Evolutionary conservation across 1,284 basidiomycete genomes (phyloP).

Genomic region (Marasmius tenuissimus): DNA sequence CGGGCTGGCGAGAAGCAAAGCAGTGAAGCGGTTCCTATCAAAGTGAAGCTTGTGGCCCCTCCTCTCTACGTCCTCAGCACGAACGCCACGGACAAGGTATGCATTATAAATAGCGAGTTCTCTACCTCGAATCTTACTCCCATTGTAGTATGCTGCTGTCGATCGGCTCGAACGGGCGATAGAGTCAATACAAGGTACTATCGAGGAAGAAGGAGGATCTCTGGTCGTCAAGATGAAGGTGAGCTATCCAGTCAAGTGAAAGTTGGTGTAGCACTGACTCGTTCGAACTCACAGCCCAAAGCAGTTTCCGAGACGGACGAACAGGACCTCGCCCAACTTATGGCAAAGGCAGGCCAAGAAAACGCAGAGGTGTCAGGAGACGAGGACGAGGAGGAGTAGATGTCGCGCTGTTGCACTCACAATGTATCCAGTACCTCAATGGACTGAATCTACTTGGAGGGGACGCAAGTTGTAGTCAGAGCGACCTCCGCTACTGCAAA

Average conservation of each 20-base stretch:
- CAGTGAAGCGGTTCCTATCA: slow-evolving; percentile 92
- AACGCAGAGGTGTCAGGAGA: slow-evolving; percentile 95
- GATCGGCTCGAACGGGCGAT: slow-evolving; percentile 93
- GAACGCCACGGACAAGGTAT: slow-evolving; percentile 94
- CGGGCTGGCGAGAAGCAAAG: slow-evolving; percentile 86
- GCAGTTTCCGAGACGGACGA: slow-evolving; percentile 97
- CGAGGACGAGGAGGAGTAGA: slow-evolving; percentile 76
- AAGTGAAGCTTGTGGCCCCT: slow-evolving; percentile 95
- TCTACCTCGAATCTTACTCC: slow-evolving; percentile 1
- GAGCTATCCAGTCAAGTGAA: slow-evolving; percentile 17
- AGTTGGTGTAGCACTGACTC: not conserved
- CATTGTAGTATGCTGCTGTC: slow-evolving; percentile 76
- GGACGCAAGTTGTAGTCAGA: too few relatives aligned
- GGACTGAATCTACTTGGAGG: too few relatives aligned
- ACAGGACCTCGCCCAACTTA: slow-evolving; percentile 90
- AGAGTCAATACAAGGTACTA: slow-evolving; percentile 83
- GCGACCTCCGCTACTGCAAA: too few relatives aligned
- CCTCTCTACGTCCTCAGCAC: slow-evolving; percentile 95
- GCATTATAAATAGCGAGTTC: slow-evolving; percentile 9
- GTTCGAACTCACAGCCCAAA: slow-evolving; percentile 68
- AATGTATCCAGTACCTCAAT: not conserved
- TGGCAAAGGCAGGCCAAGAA: slow-evolving; percentile 89
- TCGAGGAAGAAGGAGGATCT: slow-evolving; percentile 83
- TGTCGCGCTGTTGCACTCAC: not conserved
- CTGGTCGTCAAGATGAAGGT: slow-evolving; percentile 98